These are phyloP conservation scores for Benincasa hispida DNA, from an alignment of 306 rosid species.

Conservation along the genomic window DNA sequence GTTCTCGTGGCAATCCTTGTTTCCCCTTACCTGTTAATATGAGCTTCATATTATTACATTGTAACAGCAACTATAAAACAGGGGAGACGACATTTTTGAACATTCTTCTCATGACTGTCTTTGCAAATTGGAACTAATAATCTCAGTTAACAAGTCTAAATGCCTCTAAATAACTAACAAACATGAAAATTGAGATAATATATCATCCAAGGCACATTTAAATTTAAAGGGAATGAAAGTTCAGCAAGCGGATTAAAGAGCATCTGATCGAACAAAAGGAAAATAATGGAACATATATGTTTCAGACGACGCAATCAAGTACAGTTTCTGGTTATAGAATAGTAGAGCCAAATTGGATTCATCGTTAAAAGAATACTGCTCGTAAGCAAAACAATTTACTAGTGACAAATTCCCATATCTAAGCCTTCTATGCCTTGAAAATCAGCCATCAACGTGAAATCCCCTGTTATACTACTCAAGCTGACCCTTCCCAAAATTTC, in stretches of 20 bases:
- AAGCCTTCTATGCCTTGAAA: neutral
- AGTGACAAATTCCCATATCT: neutral
- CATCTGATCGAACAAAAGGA: neutral
- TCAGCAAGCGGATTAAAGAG: neutral
- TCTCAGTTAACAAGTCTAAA: neutral
- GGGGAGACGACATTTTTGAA: neutral
- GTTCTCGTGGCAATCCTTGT: neutral
- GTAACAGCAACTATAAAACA: neutral
- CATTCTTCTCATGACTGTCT: neutral
- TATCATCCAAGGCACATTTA: no score
- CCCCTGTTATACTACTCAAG: neutral
- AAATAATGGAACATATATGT: neutral
- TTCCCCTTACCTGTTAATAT: neutral
- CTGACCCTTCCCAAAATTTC: neutral
- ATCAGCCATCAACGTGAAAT: neutral
- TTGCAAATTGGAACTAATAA: neutral
- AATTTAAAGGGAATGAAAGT: neutral
- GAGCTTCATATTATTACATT: neutral
- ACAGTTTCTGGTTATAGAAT: neutral
- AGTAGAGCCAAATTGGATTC: neutral
- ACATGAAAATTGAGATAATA: neutral
- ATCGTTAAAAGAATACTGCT: neutral
- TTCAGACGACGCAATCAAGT: neutral
- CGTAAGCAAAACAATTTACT: neutral
- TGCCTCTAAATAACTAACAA: neutral